Evolutionary conservation across 805 yeast species (phyloP), one percentile per base, ranked within the genome.

Genomic region (Pichia ethanolica): DNA sequence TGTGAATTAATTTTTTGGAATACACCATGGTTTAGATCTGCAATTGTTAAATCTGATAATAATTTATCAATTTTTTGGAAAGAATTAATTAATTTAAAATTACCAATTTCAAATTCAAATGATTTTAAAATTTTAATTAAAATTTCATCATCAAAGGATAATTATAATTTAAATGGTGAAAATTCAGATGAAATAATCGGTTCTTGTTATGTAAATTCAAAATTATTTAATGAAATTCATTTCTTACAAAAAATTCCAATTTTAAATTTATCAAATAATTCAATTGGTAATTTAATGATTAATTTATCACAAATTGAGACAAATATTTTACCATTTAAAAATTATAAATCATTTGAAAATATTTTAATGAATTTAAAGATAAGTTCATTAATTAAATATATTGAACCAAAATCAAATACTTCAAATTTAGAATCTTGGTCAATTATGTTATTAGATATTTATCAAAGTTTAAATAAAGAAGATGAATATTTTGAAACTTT

Each of bases 1-100:
- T 79, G 86, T 2, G 96, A 89, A 57, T 71, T 89, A 3, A 68
- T 75, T 14, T 72, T 87, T 62, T 85, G 93, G 84, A 82, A 78
- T 20, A 72, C 78, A 43, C 79, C 84, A 0, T 85, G 91, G 88
- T 87, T 86, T 37, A 71, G 89, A 55, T 87, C 97, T 0, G 82
- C 89, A 2, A 70, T 78, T 7, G 83, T 83, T 0, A 68, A 71
- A 36, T 69, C 75, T 42, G 50, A 64, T 11, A 56, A 64, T 3
- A 55, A 63, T 0, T 73, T 74, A 48, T 37, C 49, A 5, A 90
- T 95, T 1, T 87, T 87, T 61, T 90, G 96, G 93, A 79, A 89
- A 60, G 96, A 90, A 59, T 78, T 73, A 42, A 85, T 86, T 59
- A 67, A 74, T 2, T 68, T 85, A n/a, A 78, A 81, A 45, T 68